These are phyloP conservation scores for Venturiaceae sp. DNA, from an alignment of 2,329 filamentous ascomycete genomes.

Conservation along the genomic window DNA sequence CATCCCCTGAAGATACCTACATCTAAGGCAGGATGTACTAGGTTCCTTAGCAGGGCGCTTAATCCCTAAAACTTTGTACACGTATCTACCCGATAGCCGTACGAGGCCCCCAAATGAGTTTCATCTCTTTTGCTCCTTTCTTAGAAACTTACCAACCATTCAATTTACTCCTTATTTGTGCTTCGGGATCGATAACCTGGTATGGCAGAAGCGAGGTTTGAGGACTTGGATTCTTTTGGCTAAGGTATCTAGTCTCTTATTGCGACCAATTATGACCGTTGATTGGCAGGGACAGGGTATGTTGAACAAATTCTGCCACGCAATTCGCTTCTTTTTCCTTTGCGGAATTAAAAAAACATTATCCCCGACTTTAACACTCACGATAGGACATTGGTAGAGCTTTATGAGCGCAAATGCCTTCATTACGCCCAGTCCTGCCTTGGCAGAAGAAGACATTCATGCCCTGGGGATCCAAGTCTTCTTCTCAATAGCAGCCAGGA, in stretches of 20 bases:
- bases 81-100: not conserved
- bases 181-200: not conserved
- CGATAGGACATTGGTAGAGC: not conserved
- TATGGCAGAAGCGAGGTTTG: not conserved
- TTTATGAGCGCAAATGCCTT: not conserved
- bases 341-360: not conserved
- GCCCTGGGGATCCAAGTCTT: not conserved
- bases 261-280: not conserved
- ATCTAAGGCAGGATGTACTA: not conserved
- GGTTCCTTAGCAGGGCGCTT: not conserved
- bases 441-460: not conserved
- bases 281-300: not conserved
- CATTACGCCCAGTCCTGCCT: not conserved
- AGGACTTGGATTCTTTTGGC: not conserved
- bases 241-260: not conserved
- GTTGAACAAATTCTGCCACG: not conserved
- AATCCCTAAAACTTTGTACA: not conserved
- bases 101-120: not conserved
- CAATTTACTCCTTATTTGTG: not conserved
- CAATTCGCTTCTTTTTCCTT: not conserved
- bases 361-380: not conserved
- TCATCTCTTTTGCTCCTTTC: not conserved
- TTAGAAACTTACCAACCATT: not conserved
- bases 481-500: not conserved
- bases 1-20: not conserved